A percentile compares a stretch with the other conserved stretches of the same genome.
phyloP scores from a whole-genome alignment of 106 monocot species.

The Allium fistulosum region DNA sequence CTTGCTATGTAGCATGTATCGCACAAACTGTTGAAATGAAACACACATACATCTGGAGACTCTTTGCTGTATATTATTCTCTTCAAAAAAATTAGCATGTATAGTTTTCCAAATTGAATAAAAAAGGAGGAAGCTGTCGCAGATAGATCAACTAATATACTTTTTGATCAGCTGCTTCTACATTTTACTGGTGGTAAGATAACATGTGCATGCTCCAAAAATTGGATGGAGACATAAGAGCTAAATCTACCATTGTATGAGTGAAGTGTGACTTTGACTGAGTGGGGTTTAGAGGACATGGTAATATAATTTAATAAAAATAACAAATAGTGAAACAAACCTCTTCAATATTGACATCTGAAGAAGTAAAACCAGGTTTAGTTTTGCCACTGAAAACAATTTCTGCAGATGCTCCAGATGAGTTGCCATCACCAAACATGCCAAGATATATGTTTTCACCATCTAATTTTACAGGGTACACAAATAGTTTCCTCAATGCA shows the following conservation, averaged over 20 bases:
- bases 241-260: neutral
- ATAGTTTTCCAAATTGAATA: neutral
- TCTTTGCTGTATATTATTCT: neutral
- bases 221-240: too few relatives aligned
- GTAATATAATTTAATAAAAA: neutral
- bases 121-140: too few relatives aligned
- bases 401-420: constrained; percentile 65
- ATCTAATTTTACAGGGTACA: constrained; percentile 72
- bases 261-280: neutral
- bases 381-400: constrained; percentile 92
- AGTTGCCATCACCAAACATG: constrained; percentile 19
- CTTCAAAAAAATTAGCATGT: neutral
- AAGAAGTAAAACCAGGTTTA: constrained; percentile 81
- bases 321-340: constrained; percentile 18
- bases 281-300: neutral
- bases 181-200: neutral
- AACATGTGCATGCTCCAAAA: too few relatives aligned
- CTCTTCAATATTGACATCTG: constrained; percentile 94
- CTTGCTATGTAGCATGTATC: neutral
- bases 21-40: neutral
- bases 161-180: neutral
- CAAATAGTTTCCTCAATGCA: constrained; percentile 56
- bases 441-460: constrained; percentile 76
- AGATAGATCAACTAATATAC: too few relatives aligned
- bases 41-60: neutral